Evolutionary conservation across 768 basidiomycete species (phyloP).

Genomic region (Termitomyces eurrhizus): DNA sequence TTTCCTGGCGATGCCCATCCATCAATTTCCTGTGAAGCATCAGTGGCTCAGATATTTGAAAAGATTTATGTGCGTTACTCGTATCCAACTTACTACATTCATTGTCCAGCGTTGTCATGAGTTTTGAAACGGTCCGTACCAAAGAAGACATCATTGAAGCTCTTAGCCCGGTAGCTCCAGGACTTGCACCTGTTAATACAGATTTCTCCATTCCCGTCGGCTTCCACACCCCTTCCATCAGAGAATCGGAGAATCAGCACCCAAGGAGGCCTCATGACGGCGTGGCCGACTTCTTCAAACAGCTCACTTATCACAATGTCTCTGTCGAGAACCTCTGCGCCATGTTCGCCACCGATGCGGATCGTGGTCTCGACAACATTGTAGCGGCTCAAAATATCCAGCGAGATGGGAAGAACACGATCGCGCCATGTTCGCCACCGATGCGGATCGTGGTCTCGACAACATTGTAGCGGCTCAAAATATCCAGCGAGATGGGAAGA

Average conservation of each 20-base stretch:
- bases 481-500: slow-evolving; percentile 11
- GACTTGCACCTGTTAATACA: background rate
- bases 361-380: slow-evolving; percentile 7
- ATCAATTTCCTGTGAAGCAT: too few species aligned
- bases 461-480: background rate
- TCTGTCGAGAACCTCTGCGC: slow-evolving; percentile 7
- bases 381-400: slow-evolving; percentile 3
- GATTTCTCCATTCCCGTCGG: slow-evolving; percentile 3
- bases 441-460: slow-evolving; percentile 9
- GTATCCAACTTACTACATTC: background rate
- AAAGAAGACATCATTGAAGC: background rate
- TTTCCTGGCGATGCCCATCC: too few species aligned
- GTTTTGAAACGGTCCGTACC: background rate
- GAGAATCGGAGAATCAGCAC: slow-evolving; percentile 2
- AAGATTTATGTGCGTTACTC: too few species aligned
- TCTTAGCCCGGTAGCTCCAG: background rate
- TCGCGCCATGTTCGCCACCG: slow-evolving; percentile 6
- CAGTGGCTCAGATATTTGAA: background rate
- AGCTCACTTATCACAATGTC: slow-evolving; percentile 7
- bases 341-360: slow-evolving; percentile 5
- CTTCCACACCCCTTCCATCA: too few species aligned
- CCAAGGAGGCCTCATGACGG: background rate
- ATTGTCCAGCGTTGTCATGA: background rate
- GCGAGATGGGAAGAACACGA: too few species aligned
- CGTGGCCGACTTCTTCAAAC: background rate